Evolutionary conservation across 768 basidiomycete species (phyloP).

Genomic region (Suillus sp.): DNA sequence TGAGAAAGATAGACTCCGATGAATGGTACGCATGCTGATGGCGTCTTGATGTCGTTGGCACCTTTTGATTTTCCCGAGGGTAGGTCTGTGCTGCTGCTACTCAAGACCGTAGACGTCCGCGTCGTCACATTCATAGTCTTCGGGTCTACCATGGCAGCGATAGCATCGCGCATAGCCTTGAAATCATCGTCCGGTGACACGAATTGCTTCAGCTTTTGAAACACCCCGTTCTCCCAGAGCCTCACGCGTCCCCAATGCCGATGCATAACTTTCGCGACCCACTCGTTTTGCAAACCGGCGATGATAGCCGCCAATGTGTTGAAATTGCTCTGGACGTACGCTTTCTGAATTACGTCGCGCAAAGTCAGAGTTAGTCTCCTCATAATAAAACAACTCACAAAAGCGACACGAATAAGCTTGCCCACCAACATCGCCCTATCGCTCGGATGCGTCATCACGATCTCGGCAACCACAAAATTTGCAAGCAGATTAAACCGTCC

Average conservation of each 20-base stretch:
- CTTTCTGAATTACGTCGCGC: constrained; percentile 55
- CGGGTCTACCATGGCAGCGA: constrained; percentile 64
- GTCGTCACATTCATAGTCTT: constrained; percentile 59
- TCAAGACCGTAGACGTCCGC: constrained; percentile 56
- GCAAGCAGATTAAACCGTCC: constrained; percentile 85
- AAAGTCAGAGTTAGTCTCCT: constrained; percentile 1
- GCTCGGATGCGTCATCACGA: constrained; percentile 69
- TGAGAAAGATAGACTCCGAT: constrained; percentile 79
- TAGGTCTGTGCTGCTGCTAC: constrained; percentile 45
- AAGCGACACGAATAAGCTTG: constrained; percentile 87
- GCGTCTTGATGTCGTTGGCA: constrained; percentile 43
- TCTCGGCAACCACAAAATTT: constrained; percentile 79
- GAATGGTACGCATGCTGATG: constrained; percentile 66
- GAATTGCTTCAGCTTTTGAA: constrained; percentile 70
- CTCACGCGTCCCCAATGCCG: constrained; percentile 69
- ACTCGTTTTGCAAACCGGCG: constrained; percentile 68
- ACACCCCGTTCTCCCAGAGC: constrained; percentile 70
- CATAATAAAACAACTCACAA: constrained; percentile 49
- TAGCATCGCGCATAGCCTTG: constrained; percentile 67
- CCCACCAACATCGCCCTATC: constrained; percentile 66
- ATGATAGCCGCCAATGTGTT: constrained; percentile 80
- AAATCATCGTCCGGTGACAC: constrained; percentile 69
- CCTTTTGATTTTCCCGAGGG: constrained; percentile 36
- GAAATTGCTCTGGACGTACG: constrained; percentile 76
- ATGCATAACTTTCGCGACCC: constrained; percentile 67